Evolutionary conservation across 2,329 filamentous ascomycete genomes (phyloP).

Genomic region (Lecanicillium sp.): DNA sequence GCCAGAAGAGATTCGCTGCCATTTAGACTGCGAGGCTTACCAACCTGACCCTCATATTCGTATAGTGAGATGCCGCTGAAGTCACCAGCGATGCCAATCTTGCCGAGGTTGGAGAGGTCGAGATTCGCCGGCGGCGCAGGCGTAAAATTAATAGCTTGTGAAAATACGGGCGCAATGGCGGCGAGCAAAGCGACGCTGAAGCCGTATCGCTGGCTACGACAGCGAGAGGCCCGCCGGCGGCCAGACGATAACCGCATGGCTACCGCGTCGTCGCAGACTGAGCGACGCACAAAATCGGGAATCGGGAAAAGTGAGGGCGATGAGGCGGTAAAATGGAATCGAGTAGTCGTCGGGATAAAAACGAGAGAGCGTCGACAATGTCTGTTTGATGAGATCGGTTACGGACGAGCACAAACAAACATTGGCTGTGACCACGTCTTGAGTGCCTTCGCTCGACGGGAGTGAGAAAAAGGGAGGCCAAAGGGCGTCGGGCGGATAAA

Average conservation of each 20-base stretch:
- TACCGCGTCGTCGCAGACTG: background rate
- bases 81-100: slow-evolving; percentile 78
- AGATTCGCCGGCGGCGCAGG: slow-evolving; percentile 62
- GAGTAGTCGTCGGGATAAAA: no score
- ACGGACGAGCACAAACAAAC: no score
- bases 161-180: slow-evolving; percentile 31
- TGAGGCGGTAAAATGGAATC: no score
- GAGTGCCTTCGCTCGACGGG: no score
- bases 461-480: no score
- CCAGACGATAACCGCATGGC: slow-evolving; percentile 41
- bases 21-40: slow-evolving; percentile 59
- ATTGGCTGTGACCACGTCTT: no score
- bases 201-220: slow-evolving; percentile 18
- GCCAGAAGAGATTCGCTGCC: slow-evolving; percentile 75
- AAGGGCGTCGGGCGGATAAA: background rate
- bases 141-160: slow-evolving; percentile 49
- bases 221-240: slow-evolving; percentile 33
- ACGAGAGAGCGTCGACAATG: no score
- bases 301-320: no score
- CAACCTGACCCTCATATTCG: slow-evolving; percentile 71
- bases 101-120: slow-evolving; percentile 69
- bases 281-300: no score
- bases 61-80: slow-evolving; percentile 90
- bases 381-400: no score
- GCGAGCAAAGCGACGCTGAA: slow-evolving; percentile 30